These are phyloP conservation scores for Paramecium pentaurelia DNA, from an alignment of 73 alveolate species.

Conservation along the genomic window DNA sequence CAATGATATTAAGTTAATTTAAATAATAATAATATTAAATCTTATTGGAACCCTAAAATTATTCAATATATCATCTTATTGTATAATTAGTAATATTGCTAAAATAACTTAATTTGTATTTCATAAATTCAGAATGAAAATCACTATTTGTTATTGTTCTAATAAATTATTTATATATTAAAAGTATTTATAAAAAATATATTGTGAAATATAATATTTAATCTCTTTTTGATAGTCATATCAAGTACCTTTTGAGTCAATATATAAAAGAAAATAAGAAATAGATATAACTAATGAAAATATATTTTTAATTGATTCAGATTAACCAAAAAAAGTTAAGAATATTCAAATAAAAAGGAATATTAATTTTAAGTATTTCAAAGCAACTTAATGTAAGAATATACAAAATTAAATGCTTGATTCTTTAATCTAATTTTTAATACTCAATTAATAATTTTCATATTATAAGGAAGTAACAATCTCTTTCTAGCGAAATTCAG, in stretches of 20 bases:
- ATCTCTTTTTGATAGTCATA: neutral
- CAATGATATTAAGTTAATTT: too few species aligned
- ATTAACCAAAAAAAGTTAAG: neutral
- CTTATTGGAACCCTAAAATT: too few species aligned
- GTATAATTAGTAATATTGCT: neutral
- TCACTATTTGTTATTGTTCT: too few species aligned
- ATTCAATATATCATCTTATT: too few species aligned
- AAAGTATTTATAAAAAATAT: neutral
- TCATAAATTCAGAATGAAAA: too few species aligned
- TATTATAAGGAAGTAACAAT: neutral
- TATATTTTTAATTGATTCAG: neutral
- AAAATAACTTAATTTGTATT: too few species aligned
- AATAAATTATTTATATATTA: too few species aligned
- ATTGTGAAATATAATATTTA: too few species aligned
- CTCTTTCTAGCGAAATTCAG: neutral
- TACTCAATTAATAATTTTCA: neutral
- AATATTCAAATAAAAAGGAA: too few species aligned
- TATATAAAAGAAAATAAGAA: neutral
- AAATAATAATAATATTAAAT: too few species aligned
- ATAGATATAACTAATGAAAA: neutral
- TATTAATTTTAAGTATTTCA: neutral
- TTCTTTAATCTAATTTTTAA: neutral
- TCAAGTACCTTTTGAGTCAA: too few species aligned
- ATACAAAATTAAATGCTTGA: neutral
- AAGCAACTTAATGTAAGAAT: neutral